These are phyloP conservation scores for Delitschia confertaspora DNA, from an alignment of 495 filamentous ascomycete genomes.

Conservation along the genomic window DNA sequence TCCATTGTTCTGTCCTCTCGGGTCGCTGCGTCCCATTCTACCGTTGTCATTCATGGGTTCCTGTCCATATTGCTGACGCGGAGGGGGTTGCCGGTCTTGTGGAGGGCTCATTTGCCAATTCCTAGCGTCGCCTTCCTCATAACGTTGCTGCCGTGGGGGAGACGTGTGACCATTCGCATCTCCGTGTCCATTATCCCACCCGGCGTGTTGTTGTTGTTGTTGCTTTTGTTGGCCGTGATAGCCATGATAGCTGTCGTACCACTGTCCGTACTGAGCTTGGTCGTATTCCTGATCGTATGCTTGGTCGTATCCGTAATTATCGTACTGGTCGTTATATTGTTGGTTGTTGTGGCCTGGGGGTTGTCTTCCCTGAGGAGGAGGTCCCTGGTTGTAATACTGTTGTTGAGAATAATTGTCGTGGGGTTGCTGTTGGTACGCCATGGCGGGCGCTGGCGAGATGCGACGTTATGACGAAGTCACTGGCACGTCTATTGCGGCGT, in stretches of 20 bases:
- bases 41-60: constrained; percentile 14
- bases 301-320: constrained; percentile 43
- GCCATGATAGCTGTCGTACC: constrained; percentile 43
- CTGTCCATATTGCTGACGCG: constrained; percentile 15
- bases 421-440: constrained; percentile 28
- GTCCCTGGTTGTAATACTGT: constrained; percentile 40
- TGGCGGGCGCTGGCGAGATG: constrained; percentile 9
- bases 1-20: constrained; percentile 11
- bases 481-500: background rate
- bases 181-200: constrained; percentile 12
- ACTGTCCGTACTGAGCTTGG: constrained; percentile 31
- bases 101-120: constrained; percentile 12
- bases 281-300: constrained; percentile 44
- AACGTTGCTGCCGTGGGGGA: constrained; percentile 43
- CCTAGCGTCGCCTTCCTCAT: constrained; percentile 27
- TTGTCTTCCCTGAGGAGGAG: constrained; percentile 27
- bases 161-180: constrained; percentile 1
- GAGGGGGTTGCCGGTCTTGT: constrained; percentile 16
- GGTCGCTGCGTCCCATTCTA: constrained; percentile 17
- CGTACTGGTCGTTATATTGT: constrained; percentile 26
- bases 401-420: constrained; percentile 37
- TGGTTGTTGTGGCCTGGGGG: constrained; percentile 20
- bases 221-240: constrained; percentile 41
- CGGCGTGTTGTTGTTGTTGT: constrained; percentile 39
- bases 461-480: background rate